Conservation (phyloP, 176 grass and related monocot species). For the Oryza punctata region DNA sequence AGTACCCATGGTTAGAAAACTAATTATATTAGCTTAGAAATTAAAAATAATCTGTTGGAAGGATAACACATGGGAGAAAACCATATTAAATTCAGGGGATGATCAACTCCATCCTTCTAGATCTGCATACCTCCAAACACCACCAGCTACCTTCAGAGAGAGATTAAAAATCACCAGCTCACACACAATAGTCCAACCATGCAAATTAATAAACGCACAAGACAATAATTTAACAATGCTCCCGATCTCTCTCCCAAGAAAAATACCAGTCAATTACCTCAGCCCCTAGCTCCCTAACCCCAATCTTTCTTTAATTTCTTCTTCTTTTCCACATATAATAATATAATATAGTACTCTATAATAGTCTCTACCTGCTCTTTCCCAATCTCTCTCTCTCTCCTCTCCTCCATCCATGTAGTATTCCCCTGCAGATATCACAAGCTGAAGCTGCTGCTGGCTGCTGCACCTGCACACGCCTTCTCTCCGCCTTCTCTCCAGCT, state of each 20-base stretch:
- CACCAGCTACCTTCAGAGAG: background rate
- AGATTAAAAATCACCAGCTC: background rate
- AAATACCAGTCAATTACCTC: slow-evolving; percentile 19
- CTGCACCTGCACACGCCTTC: slow-evolving; percentile 34
- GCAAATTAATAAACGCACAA: slow-evolving; percentile 23
- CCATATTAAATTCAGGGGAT: slow-evolving; percentile 9
- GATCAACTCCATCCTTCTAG: slow-evolving; percentile 24
- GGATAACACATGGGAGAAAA: background rate
- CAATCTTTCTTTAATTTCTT: background rate
- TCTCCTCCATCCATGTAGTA: background rate
- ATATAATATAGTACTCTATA: background rate
- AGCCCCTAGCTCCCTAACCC: background rate
- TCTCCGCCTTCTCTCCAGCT: background rate
- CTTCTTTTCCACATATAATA: background rate
- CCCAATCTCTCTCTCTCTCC: background rate
- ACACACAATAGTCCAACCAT: slow-evolving; percentile 17
- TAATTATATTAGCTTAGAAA: background rate
- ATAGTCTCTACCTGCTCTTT: slow-evolving; percentile 15
- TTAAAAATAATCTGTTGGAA: background rate
- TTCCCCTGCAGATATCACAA: slow-evolving; percentile 44
- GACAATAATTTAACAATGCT: slow-evolving; percentile 16
- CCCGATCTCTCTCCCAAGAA: slow-evolving; percentile 11
- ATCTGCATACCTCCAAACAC: slow-evolving; percentile 11
- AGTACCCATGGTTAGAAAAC: background rate
- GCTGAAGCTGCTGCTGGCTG: slow-evolving; percentile 19